Base-by-base conservation (phyloP, 2,329 filamentous ascomycete genomes). In the Cylindrodendrum hubeiense region DNA sequence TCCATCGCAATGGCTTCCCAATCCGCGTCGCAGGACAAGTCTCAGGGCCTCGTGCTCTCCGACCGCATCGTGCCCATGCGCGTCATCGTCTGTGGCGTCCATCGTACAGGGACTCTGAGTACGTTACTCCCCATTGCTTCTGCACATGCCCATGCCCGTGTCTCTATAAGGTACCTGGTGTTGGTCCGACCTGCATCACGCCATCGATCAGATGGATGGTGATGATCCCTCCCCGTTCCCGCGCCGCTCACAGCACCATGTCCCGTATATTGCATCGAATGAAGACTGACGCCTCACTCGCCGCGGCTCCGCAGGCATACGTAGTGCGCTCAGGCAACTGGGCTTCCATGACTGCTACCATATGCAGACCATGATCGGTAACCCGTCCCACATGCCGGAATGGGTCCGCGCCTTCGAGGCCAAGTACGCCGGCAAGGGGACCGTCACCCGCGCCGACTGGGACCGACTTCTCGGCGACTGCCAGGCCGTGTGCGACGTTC, bases 401-500 rank as follows among this genome's bases (percentile, higher is more conserved):
- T 80, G 78, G 78, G 61, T 76, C 50, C 71, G 71, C 24, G 77
- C 78, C 51, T 67, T 78, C 37, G 74, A 78, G 50, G 74, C 73
- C 61, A 80, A 78, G 63, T 80, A 75, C 62, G 72, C 65, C 52
- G 74, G 69, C 59, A 73, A 71, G 26, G 76, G 72, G 10, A 51
- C 72, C 24, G 77, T 80, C 57, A 74, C 71, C n/a, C 79, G 76
- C 46, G 69, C 75, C 19, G 81, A 84, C 66, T 85, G 83, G 78
- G 84, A 86, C 73, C 76, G 77, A 61, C 74, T 86, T 7, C 79
- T 85, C 51, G 81, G 80, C 49, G 71, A 79, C 24, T 82, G 78
- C 69, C 82, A 87, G n/a, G 84, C 83, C 22, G 87, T 85, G 9
- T 83, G 84, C 60, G 87, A 87, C 50, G 75, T 88, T 17, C 89